A percentile compares a stretch with the other conserved stretches of the same genome.
These are phyloP conservation scores for Rhypophila decipiens DNA, from an alignment of 495 filamentous ascomycete species.

Conservation along the genomic window DNA sequence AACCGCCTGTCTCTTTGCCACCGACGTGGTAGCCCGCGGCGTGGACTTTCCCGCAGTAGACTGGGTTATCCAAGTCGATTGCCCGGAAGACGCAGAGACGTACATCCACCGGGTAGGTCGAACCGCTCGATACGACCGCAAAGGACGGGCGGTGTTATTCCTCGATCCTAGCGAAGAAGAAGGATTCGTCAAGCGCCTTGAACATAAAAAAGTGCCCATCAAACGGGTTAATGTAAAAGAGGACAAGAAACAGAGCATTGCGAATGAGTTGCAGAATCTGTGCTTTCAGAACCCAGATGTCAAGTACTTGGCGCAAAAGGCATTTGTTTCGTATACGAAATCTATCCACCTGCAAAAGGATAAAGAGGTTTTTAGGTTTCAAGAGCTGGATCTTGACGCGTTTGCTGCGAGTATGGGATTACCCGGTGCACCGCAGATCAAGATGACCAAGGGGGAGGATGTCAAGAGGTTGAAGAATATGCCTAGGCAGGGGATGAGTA, in stretches of 20 bases:
- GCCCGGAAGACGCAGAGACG: constrained; percentile 91
- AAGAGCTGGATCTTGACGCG: constrained; percentile 73
- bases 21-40: constrained; percentile 88
- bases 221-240: constrained; percentile 75
- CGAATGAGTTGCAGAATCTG: constrained; percentile 79
- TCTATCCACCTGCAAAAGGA: constrained; percentile 86
- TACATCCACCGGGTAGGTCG: constrained; percentile 96
- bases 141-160: constrained; percentile 84
- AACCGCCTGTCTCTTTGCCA: constrained; percentile 83
- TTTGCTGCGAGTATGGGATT: constrained; percentile 81
- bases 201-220: constrained; percentile 82
- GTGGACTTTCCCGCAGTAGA: constrained; percentile 95
- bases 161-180: constrained; percentile 86
- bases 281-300: constrained; percentile 92
- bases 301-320: constrained; percentile 94
- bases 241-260: constrained; percentile 83
- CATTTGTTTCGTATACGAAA: constrained; percentile 81
- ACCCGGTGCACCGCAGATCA: constrained; percentile 83
- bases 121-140: constrained; percentile 86
- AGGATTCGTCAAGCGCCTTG: constrained; percentile 73
- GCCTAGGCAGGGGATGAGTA: constrained; percentile 52
- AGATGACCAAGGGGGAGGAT: constrained; percentile 82
- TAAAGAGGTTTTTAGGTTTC: constrained; percentile 82
- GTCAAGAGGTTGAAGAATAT: constrained; percentile 84
- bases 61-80: constrained; percentile 94